Evolutionary conservation across 2,329 filamentous ascomycete genomes (phyloP), one percentile per base, ranked within the genome.

Genomic region (Fusarium newnesense): DNA sequence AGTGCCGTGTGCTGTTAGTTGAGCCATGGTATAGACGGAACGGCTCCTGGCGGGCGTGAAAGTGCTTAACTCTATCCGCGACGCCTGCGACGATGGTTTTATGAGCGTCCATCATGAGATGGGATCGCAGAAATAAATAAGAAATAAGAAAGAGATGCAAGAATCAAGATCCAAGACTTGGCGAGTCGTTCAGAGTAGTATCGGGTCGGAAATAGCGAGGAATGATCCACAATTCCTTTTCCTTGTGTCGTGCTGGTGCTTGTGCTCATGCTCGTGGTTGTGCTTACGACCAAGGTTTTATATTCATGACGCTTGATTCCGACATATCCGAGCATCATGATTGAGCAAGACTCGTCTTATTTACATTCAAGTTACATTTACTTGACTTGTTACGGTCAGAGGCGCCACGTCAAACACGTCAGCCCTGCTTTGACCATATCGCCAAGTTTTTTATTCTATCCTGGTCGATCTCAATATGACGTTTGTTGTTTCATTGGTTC

Each of bases 11-110:
- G 81, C 90, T 93, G 83, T 94, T 94, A 32, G 93, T 94, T 1
- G 91, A 90, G 69, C 93, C 93, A 81, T 95, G 93, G 75, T 90
- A 93, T 78, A 95, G 91, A n/a, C 92, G 87, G 81, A 93, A 95
- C 5, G 91, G 88, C 77, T 84, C 80, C 65, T 83, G 80, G 12
- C 75, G 78, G 6, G 80, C 76, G 59, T 85, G 79, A 73, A 89
- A 88, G 9, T 83, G 76, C 65, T 80, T 80, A 37, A 88, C 81
- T 28, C 84, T 81, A 37, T 79, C 76, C 0, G 86, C 82, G 52
- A 89, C 83, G 60, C 78, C 75, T 24, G 78, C 69, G n/a, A 89
- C 85, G 13, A 83, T 81, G 6, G 78, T 75, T 28, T 85, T 76
- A 76, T 89, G 87, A 26, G 81, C 79, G 28, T 87, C 85, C 85